Conservation (phyloP, 805 yeast species). For the Helenozyma baotianmanensis region DNA sequence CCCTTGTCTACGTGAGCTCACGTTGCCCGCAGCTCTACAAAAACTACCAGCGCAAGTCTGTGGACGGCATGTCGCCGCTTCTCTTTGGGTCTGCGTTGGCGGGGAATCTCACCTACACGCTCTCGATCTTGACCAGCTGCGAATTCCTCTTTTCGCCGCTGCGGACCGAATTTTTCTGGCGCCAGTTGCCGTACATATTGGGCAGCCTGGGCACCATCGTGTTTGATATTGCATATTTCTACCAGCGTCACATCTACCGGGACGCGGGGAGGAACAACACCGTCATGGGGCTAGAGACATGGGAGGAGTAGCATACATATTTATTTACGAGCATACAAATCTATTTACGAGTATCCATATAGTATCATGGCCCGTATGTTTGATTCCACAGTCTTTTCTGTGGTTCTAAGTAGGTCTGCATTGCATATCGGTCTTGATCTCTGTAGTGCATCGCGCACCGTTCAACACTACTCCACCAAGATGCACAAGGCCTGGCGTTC, state of each 20-base stretch:
- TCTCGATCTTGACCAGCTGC: slow-evolving; percentile 68
- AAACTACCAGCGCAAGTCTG: slow-evolving; percentile 74
- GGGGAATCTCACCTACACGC: slow-evolving; percentile 74
- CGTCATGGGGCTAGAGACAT: slow-evolving; percentile 8
- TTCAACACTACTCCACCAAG: too few species aligned
- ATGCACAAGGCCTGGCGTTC: too few species aligned
- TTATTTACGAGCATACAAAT: too few species aligned
- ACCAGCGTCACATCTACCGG: slow-evolving; percentile 46
- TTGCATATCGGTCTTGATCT: too few species aligned
- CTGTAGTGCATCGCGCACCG: too few species aligned
- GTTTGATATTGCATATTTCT: slow-evolving; percentile 69
- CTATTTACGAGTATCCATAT: too few species aligned
- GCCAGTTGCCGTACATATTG: slow-evolving; percentile 75
- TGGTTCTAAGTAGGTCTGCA: too few species aligned
- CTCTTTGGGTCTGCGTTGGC: slow-evolving; percentile 72
- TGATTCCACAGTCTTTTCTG: too few species aligned
- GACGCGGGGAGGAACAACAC: slow-evolving; percentile 5
- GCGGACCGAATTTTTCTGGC: slow-evolving; percentile 45
- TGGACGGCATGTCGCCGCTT: slow-evolving; percentile 79
- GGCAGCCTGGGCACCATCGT: slow-evolving; percentile 84
- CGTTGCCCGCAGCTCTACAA: slow-evolving; percentile 81
- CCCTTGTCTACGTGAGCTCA: slow-evolving; percentile 68
- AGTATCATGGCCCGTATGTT: too few species aligned
- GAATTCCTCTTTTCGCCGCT: slow-evolving; percentile 35
- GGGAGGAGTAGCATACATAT: slow-evolving; percentile 5